Base-by-base conservation (phyloP, 2,329 filamentous ascomycete species). In the Botryotinia globosa region DNA sequence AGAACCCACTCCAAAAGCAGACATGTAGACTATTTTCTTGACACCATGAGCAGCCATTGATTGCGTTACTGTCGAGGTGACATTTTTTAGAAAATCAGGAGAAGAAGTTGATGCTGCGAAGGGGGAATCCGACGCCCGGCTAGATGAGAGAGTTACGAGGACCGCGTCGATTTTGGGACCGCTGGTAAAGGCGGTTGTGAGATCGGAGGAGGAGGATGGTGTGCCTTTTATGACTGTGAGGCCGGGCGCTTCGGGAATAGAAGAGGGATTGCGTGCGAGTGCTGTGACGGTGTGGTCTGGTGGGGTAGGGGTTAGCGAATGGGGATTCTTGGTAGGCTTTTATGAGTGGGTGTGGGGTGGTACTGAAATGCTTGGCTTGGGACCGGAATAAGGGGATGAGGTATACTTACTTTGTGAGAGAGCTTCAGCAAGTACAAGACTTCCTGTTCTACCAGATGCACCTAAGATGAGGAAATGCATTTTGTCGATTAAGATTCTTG, bases 121-220 rank as follows among this genome's bases (percentile, higher is more conserved):
- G 6, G 85, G 87, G 54, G 80, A 85, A 71, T 85, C 85, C 34
- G 80, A 82, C 10, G 79, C 80, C 48, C 86, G 83, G 9, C 82
- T 82, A 1, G 85, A 83, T 73, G 82, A 85, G 20, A 89, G 83
- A 0, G 87, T 84, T 32, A 85, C 80, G 54, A 88, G 79, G 37
- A 88, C 80, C 8, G 83, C 84, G 62, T 82, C 77, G 4, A 78
- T 76, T 14, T 69, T 69, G 65, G 65, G n/a, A 1, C 18, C 54
- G 14, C 78, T 74, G 1, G 77, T 75, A 32, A 77, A 73, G 78
- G 59, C 70, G 4, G 32, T 48, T 4, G 4, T 29, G 16, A 72
- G 70, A 39, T 72, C 70, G 1, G 32, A 6, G 7, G 39, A 12
- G 7, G n/a, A 25, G 1, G 45, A 12, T 2, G 70, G 70, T 3